Conservation (phyloP, 495 filamentous ascomycete species). For the Talaromyces adpressus region DNA sequence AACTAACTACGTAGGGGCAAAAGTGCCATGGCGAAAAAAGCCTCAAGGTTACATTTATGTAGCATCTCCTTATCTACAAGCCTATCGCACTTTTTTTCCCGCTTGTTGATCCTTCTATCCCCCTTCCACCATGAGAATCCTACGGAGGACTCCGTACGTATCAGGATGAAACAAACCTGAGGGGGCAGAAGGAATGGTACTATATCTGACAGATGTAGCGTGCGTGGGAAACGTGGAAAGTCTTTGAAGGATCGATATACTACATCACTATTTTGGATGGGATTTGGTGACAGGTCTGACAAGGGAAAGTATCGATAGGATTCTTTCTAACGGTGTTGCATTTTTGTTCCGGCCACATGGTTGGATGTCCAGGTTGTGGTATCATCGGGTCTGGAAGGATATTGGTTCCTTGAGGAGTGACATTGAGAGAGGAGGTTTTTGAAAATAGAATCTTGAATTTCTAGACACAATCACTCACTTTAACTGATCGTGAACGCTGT, state of each 20-base stretch:
- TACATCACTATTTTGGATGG: not conserved
- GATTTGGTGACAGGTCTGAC: not conserved
- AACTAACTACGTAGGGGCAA: not conserved
- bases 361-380: not conserved
- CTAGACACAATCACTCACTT: no score
- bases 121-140: not conserved
- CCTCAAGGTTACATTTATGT: not conserved
- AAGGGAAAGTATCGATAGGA: not conserved
- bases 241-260: not conserved
- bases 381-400: not conserved
- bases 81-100: not conserved
- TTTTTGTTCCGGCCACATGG: not conserved
- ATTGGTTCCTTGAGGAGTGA: not conserved
- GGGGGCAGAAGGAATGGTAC: not conserved
- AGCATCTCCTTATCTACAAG: not conserved
- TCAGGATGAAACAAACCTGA: constrained; percentile 1
- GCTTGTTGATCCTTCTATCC: not conserved
- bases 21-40: not conserved
- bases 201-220: not conserved
- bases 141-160: not conserved
- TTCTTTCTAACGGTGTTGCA: not conserved
- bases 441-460: not conserved
- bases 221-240: not conserved
- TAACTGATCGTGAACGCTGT: not conserved
- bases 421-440: no score